These are phyloP conservation scores for Talaromyces sp. DNA, from an alignment of 2,329 filamentous ascomycete species.

Conservation along the genomic window DNA sequence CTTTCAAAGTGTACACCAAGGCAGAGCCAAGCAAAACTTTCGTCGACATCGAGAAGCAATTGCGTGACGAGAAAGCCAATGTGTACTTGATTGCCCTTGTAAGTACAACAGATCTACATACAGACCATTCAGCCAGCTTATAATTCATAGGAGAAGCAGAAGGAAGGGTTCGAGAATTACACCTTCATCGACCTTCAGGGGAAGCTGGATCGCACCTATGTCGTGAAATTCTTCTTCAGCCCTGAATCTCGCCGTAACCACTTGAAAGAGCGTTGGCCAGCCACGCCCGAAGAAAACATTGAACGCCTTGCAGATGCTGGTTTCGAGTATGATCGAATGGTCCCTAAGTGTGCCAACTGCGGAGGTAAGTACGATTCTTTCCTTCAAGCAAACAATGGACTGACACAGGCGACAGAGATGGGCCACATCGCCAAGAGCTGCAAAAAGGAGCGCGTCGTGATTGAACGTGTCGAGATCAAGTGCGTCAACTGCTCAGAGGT, in stretches of 20 bases:
- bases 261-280: slow-evolving; percentile 50
- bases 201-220: slow-evolving; percentile 50
- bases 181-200: slow-evolving; percentile 54
- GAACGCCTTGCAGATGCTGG: slow-evolving; percentile 52
- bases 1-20: slow-evolving; percentile 51
- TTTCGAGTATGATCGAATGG: slow-evolving; percentile 48
- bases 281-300: slow-evolving; percentile 49
- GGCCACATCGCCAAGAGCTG: slow-evolving; percentile 50
- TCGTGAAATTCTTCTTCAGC: slow-evolving; percentile 49
- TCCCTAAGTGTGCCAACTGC: slow-evolving; percentile 53
- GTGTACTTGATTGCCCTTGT: slow-evolving; percentile 54
- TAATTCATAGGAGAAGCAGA: slow-evolving; percentile 40
- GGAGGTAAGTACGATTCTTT: slow-evolving; percentile 34
- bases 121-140: slow-evolving; percentile 8
- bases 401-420: slow-evolving; percentile 34
- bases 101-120: slow-evolving; percentile 12
- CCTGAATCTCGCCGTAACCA: slow-evolving; percentile 47
- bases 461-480: slow-evolving; percentile 45
- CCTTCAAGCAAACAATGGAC: neutral
- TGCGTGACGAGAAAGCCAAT: slow-evolving; percentile 47
- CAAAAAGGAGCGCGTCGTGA: slow-evolving; percentile 43
- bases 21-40: slow-evolving; percentile 46
- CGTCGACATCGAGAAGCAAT: slow-evolving; percentile 48
- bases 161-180: slow-evolving; percentile 42
- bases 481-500: slow-evolving; percentile 49